Conservation (phyloP, 345 rosid genomes). For the Heritiera littoralis region DNA sequence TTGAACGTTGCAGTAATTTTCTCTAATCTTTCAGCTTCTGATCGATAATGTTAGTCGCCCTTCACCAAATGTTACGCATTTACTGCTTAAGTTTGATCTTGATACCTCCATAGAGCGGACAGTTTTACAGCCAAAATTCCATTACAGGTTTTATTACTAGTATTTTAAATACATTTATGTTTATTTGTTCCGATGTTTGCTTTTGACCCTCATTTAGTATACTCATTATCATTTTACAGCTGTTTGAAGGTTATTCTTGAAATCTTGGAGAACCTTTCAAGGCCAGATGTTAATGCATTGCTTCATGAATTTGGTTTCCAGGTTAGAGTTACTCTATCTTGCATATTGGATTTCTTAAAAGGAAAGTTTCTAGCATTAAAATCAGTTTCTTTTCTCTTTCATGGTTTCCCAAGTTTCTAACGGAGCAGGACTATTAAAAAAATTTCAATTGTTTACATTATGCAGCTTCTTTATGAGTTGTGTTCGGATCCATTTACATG, state of each 20-base stretch:
- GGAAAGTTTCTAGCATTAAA: not conserved
- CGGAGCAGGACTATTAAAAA: not conserved
- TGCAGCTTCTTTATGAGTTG: constrained; percentile 84
- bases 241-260: constrained; percentile 94
- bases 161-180: constrained; percentile 5
- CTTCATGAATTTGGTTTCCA: constrained; percentile 93
- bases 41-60: constrained; percentile 82
- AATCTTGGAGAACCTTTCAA: constrained; percentile 72
- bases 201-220: constrained; percentile 1
- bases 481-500: constrained; percentile 81
- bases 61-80: constrained; percentile 88
- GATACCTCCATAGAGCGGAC: constrained; percentile 76
- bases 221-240: constrained; percentile 46
- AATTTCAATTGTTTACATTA: constrained; percentile 23
- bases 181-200: constrained; percentile 15
- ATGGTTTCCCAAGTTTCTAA: constrained; percentile 3
- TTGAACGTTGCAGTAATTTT: constrained; percentile 7
- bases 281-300: constrained; percentile 74
- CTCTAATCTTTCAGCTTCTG: constrained; percentile 61
- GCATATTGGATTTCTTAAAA: not conserved
- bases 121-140: constrained; percentile 86
- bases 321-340: constrained; percentile 41
- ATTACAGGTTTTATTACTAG: constrained; percentile 66
- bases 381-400: not conserved
- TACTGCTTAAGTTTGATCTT: constrained; percentile 87